Percentiles rank a stretch among this genome's conserved stretches.
phyloP scores from a whole-genome alignment of 1,139 yeast genomes.

The Casaregolazyma suthepensis region DNA sequence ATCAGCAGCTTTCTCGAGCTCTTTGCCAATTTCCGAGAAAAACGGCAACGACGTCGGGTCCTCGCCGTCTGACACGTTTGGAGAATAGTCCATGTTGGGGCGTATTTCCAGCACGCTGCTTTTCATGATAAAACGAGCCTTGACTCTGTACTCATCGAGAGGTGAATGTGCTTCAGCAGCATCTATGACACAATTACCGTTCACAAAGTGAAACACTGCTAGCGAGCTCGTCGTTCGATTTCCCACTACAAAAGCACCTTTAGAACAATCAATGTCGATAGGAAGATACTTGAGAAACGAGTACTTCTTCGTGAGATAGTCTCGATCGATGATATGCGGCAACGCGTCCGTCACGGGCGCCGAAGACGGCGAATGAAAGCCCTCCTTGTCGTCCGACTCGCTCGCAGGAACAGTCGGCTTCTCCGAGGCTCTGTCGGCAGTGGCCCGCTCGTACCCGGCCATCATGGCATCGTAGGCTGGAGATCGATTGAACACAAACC shows the following conservation, averaged over 20 bases:
- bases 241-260: conserved; percentile 74
- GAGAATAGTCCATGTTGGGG: conserved; percentile 50
- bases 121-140: conserved; percentile 40
- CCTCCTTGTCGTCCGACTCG: not conserved
- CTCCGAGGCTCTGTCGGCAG: not conserved
- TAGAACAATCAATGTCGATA: conserved; percentile 48
- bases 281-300: conserved; percentile 47
- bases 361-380: not conserved
- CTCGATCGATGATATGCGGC: not conserved
- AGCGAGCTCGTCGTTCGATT: conserved; percentile 72
- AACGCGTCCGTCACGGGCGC: not conserved
- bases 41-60: not conserved
- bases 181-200: conserved; percentile 58
- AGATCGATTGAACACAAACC: conserved; percentile 73
- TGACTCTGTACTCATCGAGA: conserved; percentile 51
- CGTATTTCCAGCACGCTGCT: conserved; percentile 55
- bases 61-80: not conserved
- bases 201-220: conserved; percentile 52
- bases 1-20: not conserved
- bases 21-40: not conserved
- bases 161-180: conserved; percentile 43
- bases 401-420: not conserved
- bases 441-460: conserved; percentile 22
- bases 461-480: conserved; percentile 66
- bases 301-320: not conserved